A percentile compares a stretch with the other conserved stretches of the same genome.
phyloP scores from a whole-genome alignment of 768 basidiomycete species.

The Suillus weaverae region DNA sequence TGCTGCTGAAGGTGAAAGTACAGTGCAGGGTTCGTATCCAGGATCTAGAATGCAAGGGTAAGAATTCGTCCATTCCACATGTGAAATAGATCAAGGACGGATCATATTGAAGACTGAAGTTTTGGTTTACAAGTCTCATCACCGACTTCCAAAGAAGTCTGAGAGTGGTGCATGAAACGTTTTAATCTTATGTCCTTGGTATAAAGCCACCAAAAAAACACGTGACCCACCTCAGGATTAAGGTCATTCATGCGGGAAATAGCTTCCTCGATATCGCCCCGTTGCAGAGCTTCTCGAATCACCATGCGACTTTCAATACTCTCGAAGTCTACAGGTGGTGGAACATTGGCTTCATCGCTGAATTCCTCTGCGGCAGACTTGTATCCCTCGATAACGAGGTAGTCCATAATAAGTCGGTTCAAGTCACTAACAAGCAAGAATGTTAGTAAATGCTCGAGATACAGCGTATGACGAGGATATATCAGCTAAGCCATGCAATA shows the following conservation, averaged over 20 bases:
- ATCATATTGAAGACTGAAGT: constrained; percentile 99
- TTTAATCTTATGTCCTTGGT: constrained; percentile 71
- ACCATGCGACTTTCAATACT: constrained; percentile 93
- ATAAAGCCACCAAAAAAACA: constrained; percentile 9
- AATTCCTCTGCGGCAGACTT: constrained; percentile 96
- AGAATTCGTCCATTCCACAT: constrained; percentile 8
- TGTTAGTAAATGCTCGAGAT: constrained; percentile 22
- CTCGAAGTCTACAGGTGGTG: constrained; percentile 80
- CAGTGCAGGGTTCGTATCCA: constrained; percentile 91
- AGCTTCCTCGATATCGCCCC: constrained; percentile 93
- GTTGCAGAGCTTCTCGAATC: constrained; percentile 90
- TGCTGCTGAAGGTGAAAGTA: constrained; percentile 97
- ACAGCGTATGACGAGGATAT: constrained; percentile 25
- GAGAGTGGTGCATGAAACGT: constrained; percentile 98
- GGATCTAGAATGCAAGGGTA: constrained; percentile 61
- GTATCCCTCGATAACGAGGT: constrained; percentile 97
- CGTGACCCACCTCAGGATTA: constrained; percentile 85
- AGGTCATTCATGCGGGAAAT: constrained; percentile 95
- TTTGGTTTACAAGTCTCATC: constrained; percentile 79
- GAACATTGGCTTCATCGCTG: constrained; percentile 80
- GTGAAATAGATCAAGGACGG: constrained; percentile 17
- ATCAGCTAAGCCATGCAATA: constrained; percentile 92
- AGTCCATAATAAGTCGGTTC: constrained; percentile 94
- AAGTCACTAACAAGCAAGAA: constrained; percentile 66
- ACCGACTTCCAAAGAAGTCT: constrained; percentile 71